These are phyloP conservation scores for Claviceps citrina DNA, from an alignment of 2,329 filamentous ascomycete species.

Conservation along the genomic window DNA sequence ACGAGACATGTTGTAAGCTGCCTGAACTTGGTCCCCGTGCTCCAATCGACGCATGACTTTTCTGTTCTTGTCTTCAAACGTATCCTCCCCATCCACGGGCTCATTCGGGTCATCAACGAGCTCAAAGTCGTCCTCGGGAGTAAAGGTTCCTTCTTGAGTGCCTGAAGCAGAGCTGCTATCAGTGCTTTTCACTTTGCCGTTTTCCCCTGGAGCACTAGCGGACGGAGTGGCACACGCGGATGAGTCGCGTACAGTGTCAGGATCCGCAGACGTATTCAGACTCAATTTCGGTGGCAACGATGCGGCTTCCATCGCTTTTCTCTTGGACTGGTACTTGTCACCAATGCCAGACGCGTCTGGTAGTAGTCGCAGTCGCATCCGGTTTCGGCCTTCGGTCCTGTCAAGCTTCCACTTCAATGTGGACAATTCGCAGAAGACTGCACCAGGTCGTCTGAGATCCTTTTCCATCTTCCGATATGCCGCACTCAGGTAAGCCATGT, in stretches of 20 bases:
- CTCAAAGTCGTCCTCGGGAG: constrained; percentile 80
- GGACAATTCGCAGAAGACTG: constrained; percentile 54
- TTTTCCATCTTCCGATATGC: constrained; percentile 65
- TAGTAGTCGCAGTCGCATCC: constrained; percentile 79
- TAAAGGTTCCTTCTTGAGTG: constrained; percentile 11
- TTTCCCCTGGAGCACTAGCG: constrained; percentile 10
- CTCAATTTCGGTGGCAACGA: constrained; percentile 22
- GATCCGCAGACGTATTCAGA: constrained; percentile 15
- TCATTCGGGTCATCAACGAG: constrained; percentile 87
- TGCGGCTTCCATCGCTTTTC: constrained; percentile 38
- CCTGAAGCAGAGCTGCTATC: constrained; percentile 13
- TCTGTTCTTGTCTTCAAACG: constrained; percentile 92
- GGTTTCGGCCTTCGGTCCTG: constrained; percentile 84
- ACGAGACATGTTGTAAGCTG: constrained; percentile 87
- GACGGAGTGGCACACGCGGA: constrained; percentile 9
- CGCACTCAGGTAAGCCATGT: constrained; percentile 59
- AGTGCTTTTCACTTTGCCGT: constrained; percentile 8
- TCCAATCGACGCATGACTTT: constrained; percentile 93
- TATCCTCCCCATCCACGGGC: constrained; percentile 54
- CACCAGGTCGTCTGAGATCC: constrained; percentile 64
- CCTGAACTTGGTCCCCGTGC: constrained; percentile 79
- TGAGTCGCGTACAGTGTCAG: constrained; percentile 10
- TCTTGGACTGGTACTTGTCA: constrained; percentile 72
- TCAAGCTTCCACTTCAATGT: constrained; percentile 78
- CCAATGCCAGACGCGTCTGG: constrained; percentile 56